These are phyloP conservation scores for Lophiotrema nucula DNA, from an alignment of 495 filamentous ascomycete genomes.

Conservation along the genomic window DNA sequence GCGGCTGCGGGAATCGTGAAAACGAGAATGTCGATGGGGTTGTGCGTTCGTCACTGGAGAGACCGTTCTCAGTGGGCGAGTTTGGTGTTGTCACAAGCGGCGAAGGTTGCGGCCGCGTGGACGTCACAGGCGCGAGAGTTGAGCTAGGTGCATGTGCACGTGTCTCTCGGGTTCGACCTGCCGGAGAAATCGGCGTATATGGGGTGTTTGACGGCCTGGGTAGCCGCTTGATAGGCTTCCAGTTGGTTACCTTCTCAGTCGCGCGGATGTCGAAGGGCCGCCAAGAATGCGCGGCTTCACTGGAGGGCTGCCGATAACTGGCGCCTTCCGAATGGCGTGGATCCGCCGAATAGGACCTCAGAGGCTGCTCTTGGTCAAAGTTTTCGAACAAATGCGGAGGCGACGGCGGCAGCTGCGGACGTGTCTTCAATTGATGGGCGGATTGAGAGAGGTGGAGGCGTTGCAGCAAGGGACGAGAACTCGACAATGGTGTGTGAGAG, in stretches of 20 bases:
- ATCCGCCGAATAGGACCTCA: constrained; percentile 20
- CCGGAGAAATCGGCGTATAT: not conserved
- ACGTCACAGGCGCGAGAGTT: constrained; percentile 1
- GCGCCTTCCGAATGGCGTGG: constrained; percentile 1
- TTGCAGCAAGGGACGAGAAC: constrained; percentile 1
- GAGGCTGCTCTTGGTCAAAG: constrained; percentile 1
- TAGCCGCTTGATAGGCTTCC: constrained; percentile 31
- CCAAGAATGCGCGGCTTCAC: not conserved
- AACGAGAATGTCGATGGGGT: constrained; percentile 31
- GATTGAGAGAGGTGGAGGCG: constrained; percentile 15
- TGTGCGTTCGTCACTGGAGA: constrained; percentile 13
- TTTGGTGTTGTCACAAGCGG: constrained; percentile 5
- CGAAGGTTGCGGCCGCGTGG: constrained; percentile 5
- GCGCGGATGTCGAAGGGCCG: not conserved
- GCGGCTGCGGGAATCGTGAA: constrained; percentile 32
- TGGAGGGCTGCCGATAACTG: not conserved
- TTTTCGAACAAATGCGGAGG: constrained; percentile 17
- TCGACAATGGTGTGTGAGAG: not conserved
- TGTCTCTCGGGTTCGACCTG: not conserved
- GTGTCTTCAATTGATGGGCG: not conserved
- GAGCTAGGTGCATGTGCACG: not conserved
- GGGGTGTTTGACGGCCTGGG: constrained; percentile 17
- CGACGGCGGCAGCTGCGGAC: constrained; percentile 13
- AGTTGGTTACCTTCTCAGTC: constrained; percentile 16
- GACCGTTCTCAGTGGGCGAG: constrained; percentile 7